Evolutionary conservation across 2,329 filamentous ascomycete species (phyloP), one percentile per base, ranked within the genome.

Genomic region (Zymoseptoria ardabiliae): DNA sequence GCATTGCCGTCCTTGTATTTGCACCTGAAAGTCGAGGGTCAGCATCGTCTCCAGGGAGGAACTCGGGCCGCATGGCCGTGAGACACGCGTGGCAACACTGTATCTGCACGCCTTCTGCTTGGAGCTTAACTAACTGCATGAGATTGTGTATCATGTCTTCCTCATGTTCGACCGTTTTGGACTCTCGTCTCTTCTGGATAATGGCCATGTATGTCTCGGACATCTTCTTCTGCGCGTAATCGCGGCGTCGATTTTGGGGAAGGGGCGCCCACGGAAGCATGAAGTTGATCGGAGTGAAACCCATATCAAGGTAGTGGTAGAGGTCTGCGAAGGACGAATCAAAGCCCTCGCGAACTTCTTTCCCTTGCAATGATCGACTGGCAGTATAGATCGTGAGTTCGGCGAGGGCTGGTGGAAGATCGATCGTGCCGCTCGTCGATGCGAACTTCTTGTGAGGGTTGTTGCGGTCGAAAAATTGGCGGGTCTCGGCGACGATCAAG

Each of bases 371-470:
- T 19, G 89, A 86, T 71, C 91, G 88, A 13, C 90, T 92, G 50
- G 91, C 91, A 51, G 91, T 95, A 75, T 92, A 96, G 70, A 95
- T 92, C 58, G 91, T 95, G 66, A 95, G 87, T 72, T 95, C 88
- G 50, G 89, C 87, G 82, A 96, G 89, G 67, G 83, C 85, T 68
- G 87, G 84, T 59, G 87, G 81, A 20, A 95, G 85, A 68, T 94
- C 83, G 70, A 88, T 81, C 17, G 84, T 80, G 57, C 91, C 91
- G 53, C 63, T 65, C 21, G 57, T 66, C 11, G 72, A 66, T 23
- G 70, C 68, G 61, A 72, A 72, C 56, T 66, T 68, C 63, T 72
- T 71, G 55, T 67, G 63, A 50, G 77, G 76, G 50, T 87, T 75
- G 65, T 81, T 84, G 65, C 78, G 81, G 75, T 89, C 85, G 75